Conservation (phyloP, 805 yeast genomes). For the Metschnikowia similis region DNA sequence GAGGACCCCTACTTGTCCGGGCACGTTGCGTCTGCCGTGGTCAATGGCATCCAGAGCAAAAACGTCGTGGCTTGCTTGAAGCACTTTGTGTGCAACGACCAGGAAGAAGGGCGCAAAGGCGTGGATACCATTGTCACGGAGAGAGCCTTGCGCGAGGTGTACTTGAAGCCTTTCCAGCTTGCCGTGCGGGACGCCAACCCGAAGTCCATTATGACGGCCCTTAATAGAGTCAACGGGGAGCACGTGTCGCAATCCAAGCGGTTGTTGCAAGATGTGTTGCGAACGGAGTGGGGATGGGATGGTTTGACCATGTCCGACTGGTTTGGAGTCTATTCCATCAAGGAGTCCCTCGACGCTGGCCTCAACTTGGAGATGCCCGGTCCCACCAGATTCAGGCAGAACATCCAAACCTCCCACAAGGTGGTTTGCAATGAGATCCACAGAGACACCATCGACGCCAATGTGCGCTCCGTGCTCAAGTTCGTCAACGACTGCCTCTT, state of each 20-base stretch:
- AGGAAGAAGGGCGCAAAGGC: constrained; percentile 50
- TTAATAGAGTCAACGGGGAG: constrained; percentile 59
- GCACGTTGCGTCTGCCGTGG: constrained; percentile 43
- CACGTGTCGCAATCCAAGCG: constrained; percentile 48
- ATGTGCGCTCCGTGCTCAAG: constrained; percentile 45
- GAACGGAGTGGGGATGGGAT: constrained; percentile 54
- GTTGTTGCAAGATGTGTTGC: constrained; percentile 43
- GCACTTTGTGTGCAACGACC: constrained; percentile 62
- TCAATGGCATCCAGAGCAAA: constrained; percentile 51
- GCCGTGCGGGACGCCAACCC: constrained; percentile 54
- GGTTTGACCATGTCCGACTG: constrained; percentile 63
- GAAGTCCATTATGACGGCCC: constrained; percentile 55
- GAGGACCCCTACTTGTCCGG: constrained; percentile 55
- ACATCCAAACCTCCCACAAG: constrained; percentile 38
- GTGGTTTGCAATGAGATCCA: constrained; percentile 40
- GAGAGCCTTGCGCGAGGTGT: constrained; percentile 62
- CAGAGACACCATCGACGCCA: constrained; percentile 40
- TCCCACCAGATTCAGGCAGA: constrained; percentile 45
- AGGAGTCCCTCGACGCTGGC: constrained; percentile 49
- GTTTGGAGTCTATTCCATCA: constrained; percentile 52
- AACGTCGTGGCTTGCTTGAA: constrained; percentile 55
- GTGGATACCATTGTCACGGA: constrained; percentile 49
- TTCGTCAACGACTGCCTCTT: constrained; percentile 42
- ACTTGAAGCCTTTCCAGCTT: constrained; percentile 59
- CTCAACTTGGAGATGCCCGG: constrained; percentile 70